A percentile compares a stretch with the other conserved stretches of the same genome.
These are phyloP conservation scores for Astraeus odoratus DNA, from an alignment of 768 basidiomycete species.

Conservation along the genomic window DNA sequence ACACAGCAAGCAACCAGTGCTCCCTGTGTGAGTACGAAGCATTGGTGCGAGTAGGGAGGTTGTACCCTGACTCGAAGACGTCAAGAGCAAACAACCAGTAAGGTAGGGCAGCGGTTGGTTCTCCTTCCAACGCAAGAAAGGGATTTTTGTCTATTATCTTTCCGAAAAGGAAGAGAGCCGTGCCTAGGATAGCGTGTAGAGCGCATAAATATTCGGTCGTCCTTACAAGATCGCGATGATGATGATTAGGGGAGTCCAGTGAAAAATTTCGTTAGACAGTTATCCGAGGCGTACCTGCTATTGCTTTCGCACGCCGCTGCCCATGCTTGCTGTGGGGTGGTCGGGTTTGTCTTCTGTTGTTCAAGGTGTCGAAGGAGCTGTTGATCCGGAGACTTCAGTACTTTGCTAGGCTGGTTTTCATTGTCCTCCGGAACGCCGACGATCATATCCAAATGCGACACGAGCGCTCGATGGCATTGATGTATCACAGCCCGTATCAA, in stretches of 20 bases:
- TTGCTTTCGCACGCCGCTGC: not conserved
- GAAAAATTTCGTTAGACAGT: not conserved
- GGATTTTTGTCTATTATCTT: slow-evolving; percentile 50
- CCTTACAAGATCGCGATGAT: slow-evolving; percentile 1
- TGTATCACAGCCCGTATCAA: slow-evolving; percentile 58
- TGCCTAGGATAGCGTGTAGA: slow-evolving; percentile 61
- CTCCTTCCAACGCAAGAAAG: slow-evolving; percentile 44
- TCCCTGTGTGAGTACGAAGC: slow-evolving; percentile 25
- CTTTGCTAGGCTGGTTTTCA: not conserved
- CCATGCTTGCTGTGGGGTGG: not conserved
- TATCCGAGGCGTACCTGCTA: not conserved
- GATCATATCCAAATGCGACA: slow-evolving; percentile 10
- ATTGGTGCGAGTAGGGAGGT: slow-evolving; percentile 38
- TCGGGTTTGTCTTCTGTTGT: not conserved
- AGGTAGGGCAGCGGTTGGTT: slow-evolving; percentile 42
- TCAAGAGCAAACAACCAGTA: slow-evolving; percentile 69
- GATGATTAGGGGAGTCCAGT: not conserved
- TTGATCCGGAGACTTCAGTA: not conserved
- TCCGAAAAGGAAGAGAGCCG: slow-evolving; percentile 57
- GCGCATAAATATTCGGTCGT: slow-evolving; percentile 50
- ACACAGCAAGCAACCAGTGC: slow-evolving; percentile 64
- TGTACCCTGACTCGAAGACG: slow-evolving; percentile 64
- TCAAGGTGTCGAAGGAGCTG: not conserved
- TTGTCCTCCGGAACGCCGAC: slow-evolving; percentile 1
- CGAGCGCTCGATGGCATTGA: slow-evolving; percentile 59